A percentile compares a stretch with the other conserved stretches of the same genome.
Conservation (phyloP, 2,329 filamentous ascomycete genomes). For the Clonostachys rhizophaga region DNA sequence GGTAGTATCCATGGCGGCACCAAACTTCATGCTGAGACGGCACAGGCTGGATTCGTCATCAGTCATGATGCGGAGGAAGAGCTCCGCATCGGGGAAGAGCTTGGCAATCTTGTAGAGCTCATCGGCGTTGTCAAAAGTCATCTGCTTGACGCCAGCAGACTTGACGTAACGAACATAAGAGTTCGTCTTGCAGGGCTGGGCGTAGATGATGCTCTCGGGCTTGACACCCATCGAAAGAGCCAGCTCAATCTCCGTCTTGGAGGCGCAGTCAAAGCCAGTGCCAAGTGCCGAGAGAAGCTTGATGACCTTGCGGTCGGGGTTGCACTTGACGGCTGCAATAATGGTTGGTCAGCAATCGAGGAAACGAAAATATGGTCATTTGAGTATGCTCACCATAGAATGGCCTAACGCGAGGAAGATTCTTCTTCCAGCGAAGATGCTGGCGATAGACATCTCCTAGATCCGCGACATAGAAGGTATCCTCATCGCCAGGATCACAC, state of each 20-base stretch:
- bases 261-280: slow-evolving; percentile 96
- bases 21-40: slow-evolving; percentile 95
- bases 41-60: slow-evolving; percentile 94
- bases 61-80: slow-evolving; percentile 91
- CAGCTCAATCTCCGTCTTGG: slow-evolving; percentile 94
- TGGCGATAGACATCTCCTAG: slow-evolving; percentile 98
- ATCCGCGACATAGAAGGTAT: slow-evolving; percentile 97
- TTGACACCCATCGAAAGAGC: slow-evolving; percentile 79
- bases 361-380: not conserved
- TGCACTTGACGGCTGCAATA: slow-evolving; percentile 89
- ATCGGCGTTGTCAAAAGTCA: slow-evolving; percentile 99
- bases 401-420: slow-evolving; percentile 85
- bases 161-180: slow-evolving; percentile 92
- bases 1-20: slow-evolving; percentile 80
- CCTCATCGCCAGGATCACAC: slow-evolving; percentile 90
- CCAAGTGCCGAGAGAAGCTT: slow-evolving; percentile 83
- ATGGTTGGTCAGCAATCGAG: too few relatives aligned
- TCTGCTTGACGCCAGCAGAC: slow-evolving; percentile 82
- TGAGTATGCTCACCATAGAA: slow-evolving; percentile 71
- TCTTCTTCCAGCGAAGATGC: slow-evolving; percentile 96
- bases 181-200: slow-evolving; percentile 99
- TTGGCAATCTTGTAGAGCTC: slow-evolving; percentile 98
- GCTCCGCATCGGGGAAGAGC: slow-evolving; percentile 81
- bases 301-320: slow-evolving; percentile 86
- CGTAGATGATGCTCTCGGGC: slow-evolving; percentile 93